phyloP scores from a whole-genome alignment of 306 rosid genomes.

The Acacia crassicarpa region DNA sequence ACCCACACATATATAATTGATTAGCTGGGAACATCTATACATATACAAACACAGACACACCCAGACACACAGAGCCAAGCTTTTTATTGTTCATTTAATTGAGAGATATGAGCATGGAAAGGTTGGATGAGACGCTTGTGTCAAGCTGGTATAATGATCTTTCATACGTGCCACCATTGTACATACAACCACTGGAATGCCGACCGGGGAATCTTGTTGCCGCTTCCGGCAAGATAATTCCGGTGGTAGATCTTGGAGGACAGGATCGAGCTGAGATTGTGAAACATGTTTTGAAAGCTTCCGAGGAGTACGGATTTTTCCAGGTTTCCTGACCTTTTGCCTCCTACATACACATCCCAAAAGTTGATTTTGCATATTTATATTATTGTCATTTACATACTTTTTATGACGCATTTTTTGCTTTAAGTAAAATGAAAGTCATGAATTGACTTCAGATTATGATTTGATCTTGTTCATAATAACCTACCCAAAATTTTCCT shows the following conservation, averaged over 20 bases:
- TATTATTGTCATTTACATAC: neutral
- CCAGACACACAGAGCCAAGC: neutral
- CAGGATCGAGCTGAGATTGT: slow-evolving; percentile 36
- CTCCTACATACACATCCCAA: neutral
- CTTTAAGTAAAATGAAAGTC: neutral
- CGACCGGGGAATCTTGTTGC: slow-evolving; percentile 32
- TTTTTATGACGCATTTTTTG: neutral
- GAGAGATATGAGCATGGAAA: neutral
- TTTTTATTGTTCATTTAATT: neutral
- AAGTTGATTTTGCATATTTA: neutral
- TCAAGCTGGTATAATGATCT: slow-evolving; percentile 40
- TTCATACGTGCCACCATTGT: slow-evolving; percentile 37
- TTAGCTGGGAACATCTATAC: neutral
- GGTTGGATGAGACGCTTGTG: slow-evolving; percentile 22
- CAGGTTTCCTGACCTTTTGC: slow-evolving; percentile 44
- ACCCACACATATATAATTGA: neutral
- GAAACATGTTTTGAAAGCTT: slow-evolving; percentile 42
- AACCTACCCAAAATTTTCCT: no score
- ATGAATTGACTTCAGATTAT: neutral
- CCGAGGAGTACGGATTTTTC: slow-evolving; percentile 62
- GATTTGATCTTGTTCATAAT: no score
- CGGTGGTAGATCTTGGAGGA: slow-evolving; percentile 55
- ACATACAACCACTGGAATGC: slow-evolving; percentile 43
- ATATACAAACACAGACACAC: neutral
- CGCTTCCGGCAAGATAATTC: slow-evolving; percentile 22